Evolutionary conservation across 139 green algal genomes (phyloP), one percentile per base, ranked within the genome.

Genomic region (Gonium pectorale): DNA sequence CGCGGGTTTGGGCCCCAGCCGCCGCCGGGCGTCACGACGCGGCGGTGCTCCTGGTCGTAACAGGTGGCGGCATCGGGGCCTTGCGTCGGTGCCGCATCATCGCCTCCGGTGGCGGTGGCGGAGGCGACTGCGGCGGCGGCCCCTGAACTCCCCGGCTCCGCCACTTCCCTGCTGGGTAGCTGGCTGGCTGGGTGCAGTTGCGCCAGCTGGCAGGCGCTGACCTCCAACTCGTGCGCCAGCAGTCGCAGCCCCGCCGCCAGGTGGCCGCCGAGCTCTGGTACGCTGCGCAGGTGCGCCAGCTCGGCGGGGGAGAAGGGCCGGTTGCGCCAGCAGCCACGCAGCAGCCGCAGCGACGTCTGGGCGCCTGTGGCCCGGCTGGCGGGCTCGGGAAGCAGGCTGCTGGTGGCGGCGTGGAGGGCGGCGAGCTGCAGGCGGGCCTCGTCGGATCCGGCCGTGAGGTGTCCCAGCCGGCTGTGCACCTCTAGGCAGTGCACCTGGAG

Each of bases 351-450:
- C 2, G 90, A 90, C 9, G 40, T 73, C 75, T 93, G 86, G 13
- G 68, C 89, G 4, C 92, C 92, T 1, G 90, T 93, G 73, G 67
- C 38, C 3, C 64, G 24, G 71, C 78, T 91, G 79, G 2, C 19
- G 0, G 87, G 88, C 84, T 94, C 90, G 3, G 92, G 90, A 52
- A 95, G 83, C 41, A 88, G 88, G 13, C 67, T 88, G 84, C 77
- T 63, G 27, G 86, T 92, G 54, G 90, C 92, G 35, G 92, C 90
- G 56, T 93, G 91, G 54, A 95, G 89, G 2, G 89, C 89, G 21
- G 92, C 92, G n/a, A 95, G 89, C 85, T 94, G 90, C 78, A 95
- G 89, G n/a, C 92, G 87, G 1, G 86, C 71, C 0, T 64, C 49
- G 5, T 86, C 52, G 67, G 73, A 77, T 59, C 2, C 27, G 7